A percentile compares a stretch with the other conserved stretches of the same genome.
Evolutionary conservation across 1,284 basidiomycete species (phyloP).

Genomic region (Ustilago bromivora): DNA sequence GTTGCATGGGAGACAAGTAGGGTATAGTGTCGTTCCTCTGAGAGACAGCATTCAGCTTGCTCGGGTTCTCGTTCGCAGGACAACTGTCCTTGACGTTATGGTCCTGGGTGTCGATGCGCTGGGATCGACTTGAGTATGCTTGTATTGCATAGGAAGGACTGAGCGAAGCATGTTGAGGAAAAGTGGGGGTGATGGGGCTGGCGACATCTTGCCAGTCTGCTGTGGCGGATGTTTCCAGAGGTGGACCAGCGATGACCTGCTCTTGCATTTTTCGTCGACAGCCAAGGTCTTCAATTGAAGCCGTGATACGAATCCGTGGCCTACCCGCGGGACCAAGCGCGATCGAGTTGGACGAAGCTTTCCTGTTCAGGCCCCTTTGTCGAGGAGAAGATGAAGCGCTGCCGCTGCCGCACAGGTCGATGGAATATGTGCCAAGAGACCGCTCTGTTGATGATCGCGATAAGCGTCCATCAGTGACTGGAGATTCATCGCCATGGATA

Average conservation of each 20-base stretch:
- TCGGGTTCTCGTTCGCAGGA: not conserved
- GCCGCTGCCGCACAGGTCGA: conserved; percentile 45
- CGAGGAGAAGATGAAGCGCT: conserved; percentile 46
- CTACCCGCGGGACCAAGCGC: conserved; percentile 26
- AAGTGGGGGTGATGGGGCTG: conserved; percentile 14
- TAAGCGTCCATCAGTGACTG: conserved; percentile 4
- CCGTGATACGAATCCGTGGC: conserved; percentile 62
- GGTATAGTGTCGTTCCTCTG: not conserved
- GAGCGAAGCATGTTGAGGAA: conserved; percentile 16
- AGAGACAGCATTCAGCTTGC: not conserved
- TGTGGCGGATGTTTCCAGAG: conserved; percentile 4
- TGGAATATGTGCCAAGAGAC: conserved; percentile 43
- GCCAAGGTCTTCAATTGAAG: conserved; percentile 61
- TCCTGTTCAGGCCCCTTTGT: conserved; percentile 13
- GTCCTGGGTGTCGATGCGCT: not conserved
- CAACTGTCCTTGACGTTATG: not conserved
- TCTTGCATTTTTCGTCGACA: conserved; percentile 40
- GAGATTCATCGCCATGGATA: conserved; percentile 21
- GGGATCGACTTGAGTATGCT: conserved; percentile 3
- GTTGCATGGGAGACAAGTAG: conserved; percentile 16
- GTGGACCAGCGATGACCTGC: conserved; percentile 24
- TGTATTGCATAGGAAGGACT: conserved; percentile 43
- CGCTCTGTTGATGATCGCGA: conserved; percentile 47
- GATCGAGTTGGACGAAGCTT: conserved; percentile 30
- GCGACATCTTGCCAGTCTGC: conserved; percentile 37